Evolutionary conservation across 2,329 filamentous ascomycete species (phyloP), one percentile per base, ranked within the genome.

Genomic region (Pseudopithomyces chartarum): DNA sequence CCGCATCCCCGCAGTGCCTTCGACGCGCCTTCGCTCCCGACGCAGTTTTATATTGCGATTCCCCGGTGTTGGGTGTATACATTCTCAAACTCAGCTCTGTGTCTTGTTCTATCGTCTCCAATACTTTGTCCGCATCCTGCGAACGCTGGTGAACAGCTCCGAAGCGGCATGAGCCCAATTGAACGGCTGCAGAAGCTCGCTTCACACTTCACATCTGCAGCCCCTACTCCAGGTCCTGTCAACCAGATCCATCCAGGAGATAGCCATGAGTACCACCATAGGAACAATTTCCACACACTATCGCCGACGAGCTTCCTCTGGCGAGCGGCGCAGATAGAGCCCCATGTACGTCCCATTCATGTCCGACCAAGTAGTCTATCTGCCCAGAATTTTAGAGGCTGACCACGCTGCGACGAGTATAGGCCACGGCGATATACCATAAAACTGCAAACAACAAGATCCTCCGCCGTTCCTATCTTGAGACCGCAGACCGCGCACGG

Each of bases 271-370:
- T 76, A 74, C 55, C 78, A 80, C 58, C 81, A 80, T 62, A 75
- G 67, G 56, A 81, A 80, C 69, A 86, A 92, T 75, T 84, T 90
- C 68, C 90, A 94, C 76, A 86, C 89, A 15, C 85, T 98, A 29
- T 93, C 91, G 1, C 94, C 94, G 0, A 97, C 93, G 2, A 88
- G 87, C 75, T 97, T 97, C 74, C 81, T 96, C 20, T 90, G 91
- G 63, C 88, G 94, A 52, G 92, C 94, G 17, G 93, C 93, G 6
- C 82, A 85, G 44, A 95, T 98, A 68, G 94, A 97, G 77, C 94
- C 94, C 6, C 81, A 93, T 70, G 85, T 86, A 68, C 62, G 78
- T 57, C 20, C n/a, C 29, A 17, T 38, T 3, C 12, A n/a, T 8
- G 10, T n/a, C 45, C 7, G 19, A 40, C 10, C 8, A 17, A 15